These are phyloP conservation scores for Pseudomassariella vexata DNA, from an alignment of 2,329 filamentous ascomycete species.

Conservation along the genomic window DNA sequence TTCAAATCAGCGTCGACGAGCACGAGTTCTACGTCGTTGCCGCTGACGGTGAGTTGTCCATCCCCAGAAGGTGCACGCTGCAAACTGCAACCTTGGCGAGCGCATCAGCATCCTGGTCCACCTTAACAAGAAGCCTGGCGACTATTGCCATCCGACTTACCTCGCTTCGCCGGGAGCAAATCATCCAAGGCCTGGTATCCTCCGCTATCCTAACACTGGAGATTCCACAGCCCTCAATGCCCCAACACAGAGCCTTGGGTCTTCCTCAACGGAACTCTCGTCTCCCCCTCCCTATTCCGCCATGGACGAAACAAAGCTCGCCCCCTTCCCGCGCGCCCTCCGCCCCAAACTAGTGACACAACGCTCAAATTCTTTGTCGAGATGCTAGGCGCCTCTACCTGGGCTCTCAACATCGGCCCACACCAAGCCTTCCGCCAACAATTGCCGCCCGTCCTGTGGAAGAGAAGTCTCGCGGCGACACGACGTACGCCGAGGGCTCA, in stretches of 20 bases:
- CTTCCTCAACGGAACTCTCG: constrained; percentile 11
- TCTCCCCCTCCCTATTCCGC: constrained; percentile 1
- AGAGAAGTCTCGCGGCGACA: constrained; percentile 10
- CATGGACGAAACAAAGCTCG: constrained; percentile 11
- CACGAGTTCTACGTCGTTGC: constrained; percentile 13
- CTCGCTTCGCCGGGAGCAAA: constrained; percentile 11
- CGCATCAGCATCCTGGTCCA: constrained; percentile 11
- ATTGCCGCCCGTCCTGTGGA: constrained; percentile 11
- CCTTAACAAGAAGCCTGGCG: constrained; percentile 8
- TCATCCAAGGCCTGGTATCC: constrained; percentile 12
- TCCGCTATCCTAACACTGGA: constrained; percentile 7
- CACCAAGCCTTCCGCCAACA: constrained; percentile 14
- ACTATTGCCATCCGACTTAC: constrained; percentile 11
- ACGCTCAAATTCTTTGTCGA: constrained; percentile 13
- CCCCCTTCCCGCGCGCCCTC: constrained; percentile 9
- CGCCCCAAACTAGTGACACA: constrained; percentile 8
- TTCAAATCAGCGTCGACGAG: constrained; percentile 11
- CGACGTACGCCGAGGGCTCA: constrained; percentile 8
- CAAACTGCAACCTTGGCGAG: constrained; percentile 12
- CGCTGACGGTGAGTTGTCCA: constrained; percentile 12
- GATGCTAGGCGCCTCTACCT: constrained; percentile 10
- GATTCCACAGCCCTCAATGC: background rate
- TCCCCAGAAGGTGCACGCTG: constrained; percentile 10
- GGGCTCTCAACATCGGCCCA: constrained; percentile 12
- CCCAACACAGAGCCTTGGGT: constrained; percentile 11